Base-by-base conservation (phyloP, 2,329 filamentous ascomycete genomes). In the Cladosporium sphaerospermum region DNA sequence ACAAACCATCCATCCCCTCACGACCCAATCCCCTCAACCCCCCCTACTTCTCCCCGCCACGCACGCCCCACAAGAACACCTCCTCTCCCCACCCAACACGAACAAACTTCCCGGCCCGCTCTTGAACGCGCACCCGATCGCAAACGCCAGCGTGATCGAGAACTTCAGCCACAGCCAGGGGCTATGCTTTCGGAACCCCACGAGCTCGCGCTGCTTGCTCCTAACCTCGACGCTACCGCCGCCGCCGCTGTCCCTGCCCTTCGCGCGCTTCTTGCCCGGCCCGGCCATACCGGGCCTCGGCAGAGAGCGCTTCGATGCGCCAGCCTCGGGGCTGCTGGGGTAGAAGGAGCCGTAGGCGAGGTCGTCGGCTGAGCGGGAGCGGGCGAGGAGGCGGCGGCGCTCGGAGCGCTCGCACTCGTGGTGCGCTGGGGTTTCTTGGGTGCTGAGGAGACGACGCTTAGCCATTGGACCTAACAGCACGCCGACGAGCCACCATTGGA, bases 141-240 rank as follows among this genome's bases (percentile, higher is more conserved):
- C 75, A 54, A 77, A 66, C 39, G 74, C 70, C 41, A 78, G 64
- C 11, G 73, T 73, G 46, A 76, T 61, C 9, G 71, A 74, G 58
- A 78, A 76, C 55, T 72, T 74, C 34, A 75, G 63, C 75, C 75
- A 78, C 36, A 76, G 61, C 53, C 65, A 67, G 8, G 74, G 64
- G 34, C 62, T 67, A 42, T 67, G 61, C 51, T 62, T 59, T 13
- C 40, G 14, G 8, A 51, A 13, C 36, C 40, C 32, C 3, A 28
- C 11, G 10, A 32, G 13, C 40, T 49, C 44, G 10, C 46, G 36
- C 11, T 34, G 28, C 33, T 41, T n/a, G 6, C 34, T 28, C 14
- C 18, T 33, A 42, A 16, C 16, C 49, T 34, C 16, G 37, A 34
- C 37, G 41, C 41, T 10, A 3, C 16, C 11, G 16, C 41, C 31